Evolutionary conservation across 352 stramenopile genomes (phyloP), one percentile per base, ranked within the genome.

Genomic region (Saprolegnia parasitica): DNA sequence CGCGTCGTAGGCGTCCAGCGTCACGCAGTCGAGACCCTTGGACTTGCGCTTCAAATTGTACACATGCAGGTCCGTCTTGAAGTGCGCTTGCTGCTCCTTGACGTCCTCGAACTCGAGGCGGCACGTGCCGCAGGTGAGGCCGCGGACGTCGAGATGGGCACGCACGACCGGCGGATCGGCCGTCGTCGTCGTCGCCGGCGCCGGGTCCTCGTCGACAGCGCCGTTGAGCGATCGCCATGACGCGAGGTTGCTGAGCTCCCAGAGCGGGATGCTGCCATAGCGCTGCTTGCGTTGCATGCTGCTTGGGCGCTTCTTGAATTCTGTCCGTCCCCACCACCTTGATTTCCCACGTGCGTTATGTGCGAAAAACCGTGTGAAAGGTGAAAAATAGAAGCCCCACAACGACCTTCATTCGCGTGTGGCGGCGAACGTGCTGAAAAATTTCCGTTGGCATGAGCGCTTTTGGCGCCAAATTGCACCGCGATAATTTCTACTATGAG

Each of bases 71-170:
- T 91, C 73, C 9, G 77, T 91, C 74, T 94, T 95, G 63, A 93
- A 96, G 64, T 96, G 89, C 61, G 74, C 71, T 71, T 95, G 81
- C 72, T 96, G 88, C 16, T 87, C 86, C n/a, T 93, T 76, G 49
- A 95, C 72, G 47, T 84, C 85, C 8, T 72, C 74, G 56, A 96
- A 96, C 18, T 91, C 81, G 8, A 70, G 24, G 21, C 42, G 49
- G 63, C 89, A 96, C 21, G 86, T 79, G 24, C 84, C 81, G 32
- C 87, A 95, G 58, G 84, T 86, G 47, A 93, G 72, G 26, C 81
- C 80, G 8, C 67, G 46, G 13, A 56, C 39, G 26, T 70, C 63
- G 13, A 46, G 49, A 11, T 20, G 15, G 35, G 35, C 54, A 13
- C 16, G 56, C 10, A 55, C 42, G 26, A 18, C 9, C n/a, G 37